Evolutionary conservation across 2,329 filamentous ascomycete species (phyloP).

Genomic region (Magnaporthiopsis incrustans): DNA sequence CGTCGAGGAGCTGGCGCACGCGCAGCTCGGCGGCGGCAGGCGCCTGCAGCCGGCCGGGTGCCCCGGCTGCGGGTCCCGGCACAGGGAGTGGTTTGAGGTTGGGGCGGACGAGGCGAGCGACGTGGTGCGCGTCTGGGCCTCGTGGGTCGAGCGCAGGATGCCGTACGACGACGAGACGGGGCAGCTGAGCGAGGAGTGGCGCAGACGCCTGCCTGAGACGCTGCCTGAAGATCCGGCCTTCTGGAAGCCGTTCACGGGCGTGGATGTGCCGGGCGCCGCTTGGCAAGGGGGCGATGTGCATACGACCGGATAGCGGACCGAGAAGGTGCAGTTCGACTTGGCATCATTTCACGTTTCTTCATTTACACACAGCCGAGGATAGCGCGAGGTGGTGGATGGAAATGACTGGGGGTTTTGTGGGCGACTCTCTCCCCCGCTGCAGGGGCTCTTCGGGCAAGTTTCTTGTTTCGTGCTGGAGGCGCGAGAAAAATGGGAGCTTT

Average conservation of each 20-base stretch:
- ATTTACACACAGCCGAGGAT: no score
- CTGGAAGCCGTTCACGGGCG: neutral
- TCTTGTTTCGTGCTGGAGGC: neutral
- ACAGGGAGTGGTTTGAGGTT: constrained; percentile 7
- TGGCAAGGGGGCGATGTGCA: neutral
- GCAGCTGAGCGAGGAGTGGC: constrained; percentile 1
- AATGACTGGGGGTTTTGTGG: no score
- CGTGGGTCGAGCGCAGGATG: neutral
- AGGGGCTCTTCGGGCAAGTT: neutral
- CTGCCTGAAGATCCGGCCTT: neutral
- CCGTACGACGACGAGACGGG: constrained; percentile 1
- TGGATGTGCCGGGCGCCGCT: neutral
- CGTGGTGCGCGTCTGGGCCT: neutral
- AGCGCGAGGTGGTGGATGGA: no score
- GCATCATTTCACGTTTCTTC: no score
- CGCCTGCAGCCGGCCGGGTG: neutral
- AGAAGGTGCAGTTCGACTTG: no score
- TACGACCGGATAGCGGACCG: neutral
- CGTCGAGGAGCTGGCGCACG: constrained; percentile 5
- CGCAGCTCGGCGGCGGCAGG: neutral
- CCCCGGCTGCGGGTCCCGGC: constrained; percentile 5
- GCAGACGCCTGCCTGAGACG: neutral
- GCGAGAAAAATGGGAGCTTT: neutral
- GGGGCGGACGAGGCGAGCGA: neutral
- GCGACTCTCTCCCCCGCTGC: neutral